Conservation (phyloP, 768 basidiomycete genomes). For the Lactarius hatsudake region DNA sequence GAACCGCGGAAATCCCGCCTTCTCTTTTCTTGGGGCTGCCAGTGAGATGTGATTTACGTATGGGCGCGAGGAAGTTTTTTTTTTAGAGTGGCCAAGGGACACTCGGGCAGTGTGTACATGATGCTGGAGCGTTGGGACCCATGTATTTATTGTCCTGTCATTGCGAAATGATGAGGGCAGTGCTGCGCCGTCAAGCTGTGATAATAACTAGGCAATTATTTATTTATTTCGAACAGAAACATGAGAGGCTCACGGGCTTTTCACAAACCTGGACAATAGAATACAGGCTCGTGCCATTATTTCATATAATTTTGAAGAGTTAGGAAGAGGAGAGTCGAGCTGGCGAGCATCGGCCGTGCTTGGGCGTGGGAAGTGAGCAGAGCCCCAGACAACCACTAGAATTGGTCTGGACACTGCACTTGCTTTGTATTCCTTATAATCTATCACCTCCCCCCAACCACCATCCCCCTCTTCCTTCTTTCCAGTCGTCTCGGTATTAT, state of each 20-base stretch:
- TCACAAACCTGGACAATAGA: not conserved
- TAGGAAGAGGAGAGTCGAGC: not conserved
- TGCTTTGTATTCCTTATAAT: not conserved
- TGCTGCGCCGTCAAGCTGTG: not conserved
- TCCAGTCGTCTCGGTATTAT: not conserved
- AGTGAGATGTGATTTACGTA: not conserved
- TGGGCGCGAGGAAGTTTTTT: not conserved
- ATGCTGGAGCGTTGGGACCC: not conserved
- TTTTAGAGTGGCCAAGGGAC: not conserved
- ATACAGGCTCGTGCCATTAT: not conserved
- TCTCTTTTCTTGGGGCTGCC: not conserved
- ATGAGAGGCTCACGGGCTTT: not conserved
- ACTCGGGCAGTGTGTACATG: not conserved
- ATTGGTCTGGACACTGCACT: not conserved
- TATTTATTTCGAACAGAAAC: not conserved
- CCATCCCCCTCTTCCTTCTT: not conserved
- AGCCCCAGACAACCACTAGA: not conserved
- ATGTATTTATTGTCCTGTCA: not conserved
- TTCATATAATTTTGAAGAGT: not conserved
- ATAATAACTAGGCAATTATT: not conserved
- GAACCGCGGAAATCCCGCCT: not conserved
- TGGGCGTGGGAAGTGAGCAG: not conserved
- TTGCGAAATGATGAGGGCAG: not conserved
- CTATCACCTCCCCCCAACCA: not conserved
- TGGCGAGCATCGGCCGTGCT: not conserved